Percentiles rank a stretch among this genome's conserved stretches.
phyloP scores from a whole-genome alignment of 768 basidiomycete species.

The Suillus sp. region DNA sequence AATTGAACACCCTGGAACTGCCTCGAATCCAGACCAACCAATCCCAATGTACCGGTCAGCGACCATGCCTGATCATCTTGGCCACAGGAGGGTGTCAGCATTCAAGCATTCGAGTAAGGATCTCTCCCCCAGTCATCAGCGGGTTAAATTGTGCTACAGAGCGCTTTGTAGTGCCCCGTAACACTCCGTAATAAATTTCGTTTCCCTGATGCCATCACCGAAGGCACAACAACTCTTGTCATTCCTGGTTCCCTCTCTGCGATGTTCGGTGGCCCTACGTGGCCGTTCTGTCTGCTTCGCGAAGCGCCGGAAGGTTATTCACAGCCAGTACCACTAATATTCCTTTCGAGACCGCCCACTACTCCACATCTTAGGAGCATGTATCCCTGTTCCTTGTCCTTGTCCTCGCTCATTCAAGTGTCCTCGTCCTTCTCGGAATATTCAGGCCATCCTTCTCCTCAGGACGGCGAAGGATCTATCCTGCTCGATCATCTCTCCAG shows the following conservation, averaged over 20 bases:
- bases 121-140: constrained; percentile 14
- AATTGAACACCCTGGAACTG: background rate
- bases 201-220: background rate
- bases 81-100: background rate
- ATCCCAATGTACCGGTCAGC: constrained; percentile 15
- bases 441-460: constrained; percentile 14
- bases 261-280: constrained; percentile 29
- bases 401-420: constrained; percentile 13
- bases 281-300: constrained; percentile 17
- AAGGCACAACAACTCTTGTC: constrained; percentile 3
- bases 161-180: too few species aligned
- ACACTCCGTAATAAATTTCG: too few species aligned
- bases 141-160: too few species aligned
- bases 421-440: background rate
- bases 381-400: constrained; percentile 19
- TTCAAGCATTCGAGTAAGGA: background rate
- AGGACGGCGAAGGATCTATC: constrained; percentile 23
- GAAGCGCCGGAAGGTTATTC: constrained; percentile 11
- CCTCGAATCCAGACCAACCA: background rate
- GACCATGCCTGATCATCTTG: background rate
- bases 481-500: constrained; percentile 18
- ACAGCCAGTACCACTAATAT: constrained; percentile 16
- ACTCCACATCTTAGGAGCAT: constrained; percentile 13
- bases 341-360: constrained; percentile 10
- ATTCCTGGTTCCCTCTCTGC: constrained; percentile 21